Base-by-base conservation (phyloP, 148 eudicot genomes). In the Tetragonia tetragonoides region DNA sequence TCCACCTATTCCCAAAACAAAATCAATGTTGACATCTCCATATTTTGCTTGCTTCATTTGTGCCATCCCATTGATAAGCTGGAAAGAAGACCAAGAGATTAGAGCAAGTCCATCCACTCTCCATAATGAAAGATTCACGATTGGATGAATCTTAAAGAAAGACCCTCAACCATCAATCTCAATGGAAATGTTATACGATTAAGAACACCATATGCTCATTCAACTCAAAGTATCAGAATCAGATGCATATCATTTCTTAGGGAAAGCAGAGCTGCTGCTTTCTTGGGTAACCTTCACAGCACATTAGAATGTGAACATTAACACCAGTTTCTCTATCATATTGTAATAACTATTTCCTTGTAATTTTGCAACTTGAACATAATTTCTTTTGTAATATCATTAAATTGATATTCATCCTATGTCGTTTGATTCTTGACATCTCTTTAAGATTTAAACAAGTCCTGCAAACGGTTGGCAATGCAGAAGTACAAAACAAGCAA, bases 51-150 rank as follows among this genome's bases (percentile, higher is more conserved):
- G 81, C 87, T 87, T 86, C 77, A 90, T 83, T 82, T 86, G 91
- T 78, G 98, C 97, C 88, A 94, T 90, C 77, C 88, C 97, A 82
- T 94, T 94, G 82, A 94, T 92, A 77, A 85, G 88, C 98, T 94
- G 92, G 46, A 44, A 75, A 65, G 42, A 39, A 56, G 70, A 44
- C 80, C 66, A 80, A 66, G 28, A 65, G 68, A 62, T 49, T 16
- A 75, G 44, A 75, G 70, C 68, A 18, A 39, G 70, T 37, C 42
- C 24, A 77, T 59, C 47, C 66, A 49, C 17, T 16, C 8, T 62
- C 8, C 66, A 57, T 57, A 39, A 66, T 57, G 47, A 17, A 77
- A 56, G 37, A 81, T 16, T 44, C 41, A 49, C 18, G 46, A 74
- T 10, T 8, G 20, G 60, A 20, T 34, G 49, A 12, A 51, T 61